Base-by-base conservation (phyloP, 352 stramenopile genomes). In the Globisporangium barbulae region DNA sequence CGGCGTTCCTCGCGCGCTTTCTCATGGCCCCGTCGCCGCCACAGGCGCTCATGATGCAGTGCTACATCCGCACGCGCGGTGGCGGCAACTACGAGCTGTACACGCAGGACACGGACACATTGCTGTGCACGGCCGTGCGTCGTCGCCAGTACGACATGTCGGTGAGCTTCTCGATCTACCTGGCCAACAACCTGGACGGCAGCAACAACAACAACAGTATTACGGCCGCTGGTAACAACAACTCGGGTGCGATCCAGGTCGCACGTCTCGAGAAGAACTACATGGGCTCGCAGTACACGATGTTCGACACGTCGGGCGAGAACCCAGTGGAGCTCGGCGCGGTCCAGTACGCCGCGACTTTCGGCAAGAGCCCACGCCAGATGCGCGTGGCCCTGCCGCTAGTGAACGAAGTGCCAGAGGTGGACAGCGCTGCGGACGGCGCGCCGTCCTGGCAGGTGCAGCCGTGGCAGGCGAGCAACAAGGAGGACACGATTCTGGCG, bases 61-160 rank as follows among this genome's bases (percentile, higher is more conserved):
- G 85, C 72, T 94, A 94, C 76, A 94, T 94, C 59, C 83, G 85
- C 62, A 92, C 85, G 10, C 83, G 82, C 4, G 83, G 85, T 35
- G 82, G 83, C 25, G 85, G 85, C 67, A 88, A 89, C 70, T 94
- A 94, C 74, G 85, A 94, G 67, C 66, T 94, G 25, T 94, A 90
- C 75, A 94, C 85, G 30, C 85, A 92, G 57, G 81, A 94, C 69
- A 89, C 72, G 4, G 75, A 94, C 74, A 88, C 75, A 15, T 67
- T 94, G 25, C 62, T 94, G 56, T 90, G 81, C 66, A 90, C 85
- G 13, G 85, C 85, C 0, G 82, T 91, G 52, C 83, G 85, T 48
- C 83, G 83, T 52, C 83, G 85, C 30, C 85, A 94, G 74, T 91
- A 92, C 69, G 85, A 94, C 72, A 94, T 94, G 85, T 92, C 82